Evolutionary conservation across 2,329 filamentous ascomycete species (phyloP).

Genomic region (Alternaria triticina): DNA sequence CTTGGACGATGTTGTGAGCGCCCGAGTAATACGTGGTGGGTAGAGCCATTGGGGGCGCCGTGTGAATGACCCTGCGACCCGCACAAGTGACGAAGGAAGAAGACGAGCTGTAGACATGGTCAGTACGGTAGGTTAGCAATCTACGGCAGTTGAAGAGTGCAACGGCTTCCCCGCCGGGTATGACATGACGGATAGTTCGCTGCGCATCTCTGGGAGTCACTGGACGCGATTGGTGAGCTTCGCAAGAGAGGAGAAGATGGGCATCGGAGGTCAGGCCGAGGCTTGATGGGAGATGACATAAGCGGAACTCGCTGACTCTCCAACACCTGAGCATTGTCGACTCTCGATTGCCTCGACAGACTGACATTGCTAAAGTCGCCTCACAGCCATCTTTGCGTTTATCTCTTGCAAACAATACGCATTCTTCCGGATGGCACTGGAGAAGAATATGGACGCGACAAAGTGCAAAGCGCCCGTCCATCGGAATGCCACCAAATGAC

Average conservation of each 20-base stretch:
- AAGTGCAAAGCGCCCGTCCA: background rate
- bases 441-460: background rate
- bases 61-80: background rate
- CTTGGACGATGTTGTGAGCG: conserved; percentile 19
- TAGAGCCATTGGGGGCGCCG: background rate
- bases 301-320: background rate
- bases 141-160: background rate
- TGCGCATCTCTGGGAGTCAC: background rate
- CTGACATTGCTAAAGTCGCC: background rate
- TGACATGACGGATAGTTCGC: background rate
- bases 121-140: conserved; percentile 4
- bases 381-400: background rate
- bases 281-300: background rate
- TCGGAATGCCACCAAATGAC: background rate
- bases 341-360: background rate
- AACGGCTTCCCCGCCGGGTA: conserved; percentile 2
- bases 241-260: background rate
- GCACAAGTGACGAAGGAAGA: background rate
- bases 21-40: background rate
- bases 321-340: background rate
- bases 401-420: background rate
- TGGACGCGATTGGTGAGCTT: background rate
- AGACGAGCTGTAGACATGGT: conserved; percentile 16
- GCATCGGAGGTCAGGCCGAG: background rate
- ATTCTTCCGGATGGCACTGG: background rate